phyloP scores from a whole-genome alignment of 2,329 filamentous ascomycete species.

The Sporothrix variecibatus region DNA sequence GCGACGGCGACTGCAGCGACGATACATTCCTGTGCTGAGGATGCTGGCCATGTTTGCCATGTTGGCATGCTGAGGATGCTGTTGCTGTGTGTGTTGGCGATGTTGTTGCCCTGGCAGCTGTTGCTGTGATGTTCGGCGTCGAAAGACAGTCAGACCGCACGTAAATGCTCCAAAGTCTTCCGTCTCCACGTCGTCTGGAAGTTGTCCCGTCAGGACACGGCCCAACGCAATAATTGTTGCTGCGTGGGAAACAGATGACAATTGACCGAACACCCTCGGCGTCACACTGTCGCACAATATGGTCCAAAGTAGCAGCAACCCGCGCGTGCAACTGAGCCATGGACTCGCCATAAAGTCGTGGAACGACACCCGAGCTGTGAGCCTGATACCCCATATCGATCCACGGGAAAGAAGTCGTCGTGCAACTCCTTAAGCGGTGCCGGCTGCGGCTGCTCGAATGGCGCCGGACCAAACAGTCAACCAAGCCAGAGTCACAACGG shows the following conservation, averaged over 20 bases:
- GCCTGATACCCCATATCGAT: conserved; percentile 54
- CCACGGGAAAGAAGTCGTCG: conserved; percentile 65
- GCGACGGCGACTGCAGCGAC: not conserved
- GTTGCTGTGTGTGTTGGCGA: not conserved
- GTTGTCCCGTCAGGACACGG: conserved; percentile 73
- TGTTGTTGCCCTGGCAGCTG: conserved; percentile 15
- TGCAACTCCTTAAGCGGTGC: conserved; percentile 65
- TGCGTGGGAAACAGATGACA: conserved; percentile 85
- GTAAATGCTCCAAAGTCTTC: conserved; percentile 88
- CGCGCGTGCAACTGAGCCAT: conserved; percentile 79
- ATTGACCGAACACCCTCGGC: conserved; percentile 68
- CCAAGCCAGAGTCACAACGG: conserved; percentile 59
- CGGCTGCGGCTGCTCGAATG: conserved; percentile 76
- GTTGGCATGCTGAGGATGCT: not conserved
- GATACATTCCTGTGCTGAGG: not conserved
- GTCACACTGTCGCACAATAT: conserved; percentile 74
- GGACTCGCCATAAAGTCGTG: conserved; percentile 74
- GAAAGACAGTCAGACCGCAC: conserved; percentile 72
- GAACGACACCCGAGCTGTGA: conserved; percentile 60
- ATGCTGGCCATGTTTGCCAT: not conserved
- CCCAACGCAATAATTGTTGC: conserved; percentile 87
- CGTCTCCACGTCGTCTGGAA: conserved; percentile 69
- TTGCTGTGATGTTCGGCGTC: conserved; percentile 39
- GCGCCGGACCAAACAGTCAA: conserved; percentile 90
- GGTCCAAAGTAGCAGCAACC: conserved; percentile 67